These are phyloP conservation scores for Exophiala mesophila DNA, from an alignment of 2,329 filamentous ascomycete genomes.

Conservation along the genomic window DNA sequence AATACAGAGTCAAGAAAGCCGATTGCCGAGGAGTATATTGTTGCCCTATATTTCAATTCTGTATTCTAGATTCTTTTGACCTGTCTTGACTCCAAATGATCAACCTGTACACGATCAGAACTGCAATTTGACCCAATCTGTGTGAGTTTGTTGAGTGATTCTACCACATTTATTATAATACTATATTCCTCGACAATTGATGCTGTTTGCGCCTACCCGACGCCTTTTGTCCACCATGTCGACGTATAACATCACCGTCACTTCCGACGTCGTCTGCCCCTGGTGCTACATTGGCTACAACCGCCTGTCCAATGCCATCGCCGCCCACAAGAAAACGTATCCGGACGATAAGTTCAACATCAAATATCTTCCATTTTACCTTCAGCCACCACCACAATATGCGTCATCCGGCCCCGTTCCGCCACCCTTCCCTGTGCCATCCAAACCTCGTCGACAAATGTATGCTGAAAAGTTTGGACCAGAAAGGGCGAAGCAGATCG, in stretches of 20 bases:
- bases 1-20: too few relatives aligned
- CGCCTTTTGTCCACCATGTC: conserved; percentile 50
- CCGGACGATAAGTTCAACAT: conserved; percentile 68
- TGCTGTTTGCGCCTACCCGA: conserved; percentile 12
- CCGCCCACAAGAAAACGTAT: conserved; percentile 58
- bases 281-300: conserved; percentile 75
- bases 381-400: conserved; percentile 61
- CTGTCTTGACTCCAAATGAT: too few relatives aligned
- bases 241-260: conserved; percentile 69
- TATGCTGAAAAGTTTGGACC: conserved; percentile 62
- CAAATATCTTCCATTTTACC: conserved; percentile 74
- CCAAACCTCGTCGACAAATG: conserved; percentile 51
- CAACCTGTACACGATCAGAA: too few relatives aligned
- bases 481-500: conserved; percentile 55
- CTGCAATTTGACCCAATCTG: too few relatives aligned
- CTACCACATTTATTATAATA: too few relatives aligned
- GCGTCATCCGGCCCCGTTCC: conserved; percentile 50
- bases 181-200: too few relatives aligned
- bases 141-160: too few relatives aligned
- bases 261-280: conserved; percentile 78
- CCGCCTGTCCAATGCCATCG: conserved; percentile 67
- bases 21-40: too few relatives aligned
- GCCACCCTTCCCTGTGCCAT: conserved; percentile 47
- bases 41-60: too few relatives aligned
- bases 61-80: too few relatives aligned